Percentiles rank a stretch among this genome's conserved stretches.
Evolutionary conservation across 352 stramenopile species (phyloP).

Genomic region (Pythium scleroteichum): DNA sequence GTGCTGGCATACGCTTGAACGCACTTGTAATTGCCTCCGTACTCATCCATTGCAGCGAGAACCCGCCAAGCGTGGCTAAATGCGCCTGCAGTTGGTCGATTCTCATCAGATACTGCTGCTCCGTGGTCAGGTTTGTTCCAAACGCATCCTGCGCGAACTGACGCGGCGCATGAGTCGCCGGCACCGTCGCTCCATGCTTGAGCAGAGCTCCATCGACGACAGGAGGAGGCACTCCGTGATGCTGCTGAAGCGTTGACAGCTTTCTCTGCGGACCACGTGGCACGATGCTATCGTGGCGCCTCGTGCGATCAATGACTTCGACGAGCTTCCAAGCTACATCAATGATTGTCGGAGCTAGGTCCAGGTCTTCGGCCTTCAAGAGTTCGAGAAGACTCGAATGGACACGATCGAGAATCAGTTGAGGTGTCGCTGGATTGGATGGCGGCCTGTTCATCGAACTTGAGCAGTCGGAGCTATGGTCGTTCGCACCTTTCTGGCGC

Average conservation of each 20-base stretch:
- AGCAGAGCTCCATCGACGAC: neutral
- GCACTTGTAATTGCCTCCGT: constrained; percentile 52
- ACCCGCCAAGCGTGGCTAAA: constrained; percentile 35
- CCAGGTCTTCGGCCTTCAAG: constrained; percentile 44
- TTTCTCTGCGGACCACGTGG: neutral
- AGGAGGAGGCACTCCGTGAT: neutral
- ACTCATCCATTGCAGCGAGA: constrained; percentile 50
- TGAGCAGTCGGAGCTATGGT: constrained; percentile 1
- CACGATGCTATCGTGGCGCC: constrained; percentile 25
- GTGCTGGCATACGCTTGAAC: constrained; percentile 45
- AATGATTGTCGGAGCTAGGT: constrained; percentile 23
- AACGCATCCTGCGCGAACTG: constrained; percentile 17
- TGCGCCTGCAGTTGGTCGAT: constrained; percentile 66
- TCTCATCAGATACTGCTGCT: constrained; percentile 68
- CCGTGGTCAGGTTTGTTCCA: constrained; percentile 34
- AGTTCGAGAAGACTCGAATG: constrained; percentile 54
- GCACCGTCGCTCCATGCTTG: neutral
- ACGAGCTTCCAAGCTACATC: constrained; percentile 55
- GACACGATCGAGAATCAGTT: constrained; percentile 38
- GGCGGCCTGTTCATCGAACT: constrained; percentile 1
- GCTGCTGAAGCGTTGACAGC: constrained; percentile 12
- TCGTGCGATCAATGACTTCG: constrained; percentile 43
- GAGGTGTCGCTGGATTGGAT: constrained; percentile 14
- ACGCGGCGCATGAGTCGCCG: neutral
- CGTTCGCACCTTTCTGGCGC: neutral